These are phyloP conservation scores for Selaginella moellendorffii DNA, from an alignment of 75 land plant genomes.

Conservation along the genomic window DNA sequence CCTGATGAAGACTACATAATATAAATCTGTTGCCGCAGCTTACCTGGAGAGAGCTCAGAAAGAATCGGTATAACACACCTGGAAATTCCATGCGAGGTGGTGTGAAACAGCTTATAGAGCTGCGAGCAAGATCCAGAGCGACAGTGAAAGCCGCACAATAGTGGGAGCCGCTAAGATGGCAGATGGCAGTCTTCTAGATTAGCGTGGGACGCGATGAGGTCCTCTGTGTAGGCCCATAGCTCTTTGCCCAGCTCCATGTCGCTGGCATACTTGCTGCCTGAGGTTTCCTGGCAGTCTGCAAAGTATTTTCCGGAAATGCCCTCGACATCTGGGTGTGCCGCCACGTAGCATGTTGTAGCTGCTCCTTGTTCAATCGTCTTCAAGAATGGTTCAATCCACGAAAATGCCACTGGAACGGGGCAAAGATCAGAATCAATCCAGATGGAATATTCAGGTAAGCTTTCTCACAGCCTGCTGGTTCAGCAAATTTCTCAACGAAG, in stretches of 20 bases:
- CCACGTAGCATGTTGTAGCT: constrained; percentile 6
- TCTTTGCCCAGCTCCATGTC: not conserved
- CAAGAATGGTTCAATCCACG: not conserved
- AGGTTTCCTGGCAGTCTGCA: constrained; percentile 5
- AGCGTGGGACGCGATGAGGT: not conserved
- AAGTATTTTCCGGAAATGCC: constrained; percentile 3
- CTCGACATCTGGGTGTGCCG: not conserved
- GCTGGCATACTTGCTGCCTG: not conserved
- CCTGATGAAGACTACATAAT: no score
- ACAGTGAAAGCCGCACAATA: no score
- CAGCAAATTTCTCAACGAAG: not conserved
- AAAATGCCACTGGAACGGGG: not conserved
- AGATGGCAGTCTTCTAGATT: not conserved
- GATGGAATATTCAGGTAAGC: no score
- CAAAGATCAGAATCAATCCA: not conserved
- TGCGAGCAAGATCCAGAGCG: no score
- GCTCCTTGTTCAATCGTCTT: not conserved
- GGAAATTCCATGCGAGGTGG: no score
- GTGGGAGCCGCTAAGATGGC: no score
- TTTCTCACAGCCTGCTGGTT: not conserved
- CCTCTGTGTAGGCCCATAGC: not conserved
- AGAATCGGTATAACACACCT: no score
- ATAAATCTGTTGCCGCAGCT: no score
- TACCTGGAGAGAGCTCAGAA: no score
- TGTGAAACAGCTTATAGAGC: no score